Base-by-base conservation (phyloP, 2,329 filamentous ascomycete species). In the Balansia obtecta region DNA sequence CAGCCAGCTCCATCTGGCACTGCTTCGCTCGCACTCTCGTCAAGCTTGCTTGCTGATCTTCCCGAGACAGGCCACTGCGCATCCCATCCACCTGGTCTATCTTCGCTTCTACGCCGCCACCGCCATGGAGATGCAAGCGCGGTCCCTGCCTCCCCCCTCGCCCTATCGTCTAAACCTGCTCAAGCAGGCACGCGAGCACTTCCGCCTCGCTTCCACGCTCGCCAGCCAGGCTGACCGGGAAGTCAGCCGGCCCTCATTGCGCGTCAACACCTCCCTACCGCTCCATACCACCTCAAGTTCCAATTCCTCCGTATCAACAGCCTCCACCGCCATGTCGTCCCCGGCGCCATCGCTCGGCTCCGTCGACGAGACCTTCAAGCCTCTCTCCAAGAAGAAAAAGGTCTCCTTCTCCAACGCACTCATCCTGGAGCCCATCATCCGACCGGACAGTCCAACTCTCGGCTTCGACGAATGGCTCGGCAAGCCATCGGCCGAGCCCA, bases 61-160 rank as follows among this genome's bases (percentile, higher is more conserved):
- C 8, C 27, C 27, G 27, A 27, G 38, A 18, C 44, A 63, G 62
- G 66, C 66, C 12, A 60, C 67, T 27, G 65, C 75, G 18, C 74
- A 79, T 58, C 73, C 76, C 2, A 65, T 75, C 7, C 74, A 80
- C 57, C 66, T 79, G 34, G 75, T 81, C 55, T 80, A 79, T 53
- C 68, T 82, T 6, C 72, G 79, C 60, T 80, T 81, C 60, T 82
- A 80, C 54, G 77, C 77, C n/a, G 78, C 78, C 18, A 73, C 70
- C n/a, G 74, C 77, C 13, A 69, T 78, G 41, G 78, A 81, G 57
- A 73, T 75, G 66, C 76, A 76, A 56, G 76, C 76, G 1, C 69
- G 71, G 30, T 67, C 70, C 37, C 64, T 79, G 8, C 69, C 70
- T 15, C 63, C 68, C 11, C 68, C 68, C 2, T 74, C 74, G 0